Evolutionary conservation across 2,329 filamentous ascomycete species (phyloP), one percentile per base, ranked within the genome.

Genomic region (Calonectria leucothoes): DNA sequence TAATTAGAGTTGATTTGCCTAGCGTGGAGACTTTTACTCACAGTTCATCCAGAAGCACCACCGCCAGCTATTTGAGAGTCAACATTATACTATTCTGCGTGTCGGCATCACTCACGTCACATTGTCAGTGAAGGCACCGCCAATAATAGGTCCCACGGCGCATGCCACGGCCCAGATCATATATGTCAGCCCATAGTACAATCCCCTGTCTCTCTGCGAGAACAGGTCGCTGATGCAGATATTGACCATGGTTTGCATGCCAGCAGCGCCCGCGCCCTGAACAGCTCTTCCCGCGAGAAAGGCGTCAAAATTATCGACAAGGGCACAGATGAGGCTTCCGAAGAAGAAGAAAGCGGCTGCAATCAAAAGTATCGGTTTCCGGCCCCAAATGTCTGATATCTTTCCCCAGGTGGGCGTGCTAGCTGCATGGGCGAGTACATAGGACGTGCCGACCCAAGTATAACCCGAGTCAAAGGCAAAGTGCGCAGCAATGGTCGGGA

Each of bases 371-470:
- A 91, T 85, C 0, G 87, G 87, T 77, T 91, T 91, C 8, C 90
- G 86, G 4, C 90, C 90, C 87, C 87, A 92, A 39, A 91, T 91
- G 74, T 92, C 90, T 1, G 87, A 88, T 42, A 91, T 81, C 73
- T 89, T 90, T 6, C 92, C 93, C 94, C 94, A 95, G n/a, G 93
- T 89, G 0, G 93, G 93, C 0, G 90, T 91, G 2, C 88, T 88
- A 0, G 93, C 92, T 0, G 93, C 92, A 78, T 91, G 91, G 20
- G 92, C 92, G 14, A 96, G 89, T 4, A 95, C 86, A 82, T 94
- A 96, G 0, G 94, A 91, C 33, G 90, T 92, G 1, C 94, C 94
- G 73, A 96, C 93, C 94, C 94, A 96, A 17, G 92, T 91, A 83
- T 95, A 96, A 8, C 93, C 93, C 1, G 90, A 86, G 20, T 89